Conservation (phyloP, 2,329 filamentous ascomycete genomes). For the Alternaria burnsii region DNA sequence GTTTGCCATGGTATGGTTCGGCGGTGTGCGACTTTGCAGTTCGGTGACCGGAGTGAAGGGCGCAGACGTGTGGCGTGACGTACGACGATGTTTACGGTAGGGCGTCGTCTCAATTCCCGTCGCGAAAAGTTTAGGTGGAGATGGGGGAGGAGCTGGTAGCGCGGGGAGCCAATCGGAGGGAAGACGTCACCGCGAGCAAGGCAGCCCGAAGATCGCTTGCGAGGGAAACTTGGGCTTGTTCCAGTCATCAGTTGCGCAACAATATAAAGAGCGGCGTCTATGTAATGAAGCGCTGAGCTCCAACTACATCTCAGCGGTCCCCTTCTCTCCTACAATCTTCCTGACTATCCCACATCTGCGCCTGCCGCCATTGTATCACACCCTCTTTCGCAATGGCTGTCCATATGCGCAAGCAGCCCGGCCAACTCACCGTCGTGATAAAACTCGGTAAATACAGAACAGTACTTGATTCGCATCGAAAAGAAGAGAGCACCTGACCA, state of each 20-base stretch:
- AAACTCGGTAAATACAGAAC: constrained; percentile 73
- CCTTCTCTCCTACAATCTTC: not conserved
- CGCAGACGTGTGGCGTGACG: constrained; percentile 15
- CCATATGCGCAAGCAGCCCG: constrained; percentile 62
- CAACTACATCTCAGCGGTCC: not conserved
- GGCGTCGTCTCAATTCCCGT: constrained; percentile 23
- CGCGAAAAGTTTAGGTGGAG: constrained; percentile 31
- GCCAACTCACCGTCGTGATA: constrained; percentile 76
- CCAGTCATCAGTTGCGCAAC: constrained; percentile 27
- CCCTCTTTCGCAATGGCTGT: constrained; percentile 38
- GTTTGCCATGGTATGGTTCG: constrained; percentile 32
- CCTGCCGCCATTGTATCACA: not conserved
- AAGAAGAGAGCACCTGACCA: constrained; percentile 41
- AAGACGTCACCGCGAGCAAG: constrained; percentile 19
- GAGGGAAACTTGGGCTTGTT: constrained; percentile 23
- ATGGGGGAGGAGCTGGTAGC: constrained; percentile 14
- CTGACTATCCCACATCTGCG: not conserved
- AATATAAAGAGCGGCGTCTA: not conserved
- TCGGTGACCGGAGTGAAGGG: not conserved
- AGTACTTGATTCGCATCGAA: constrained; percentile 33
- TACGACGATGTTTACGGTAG: constrained; percentile 5
- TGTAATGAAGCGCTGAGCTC: not conserved
- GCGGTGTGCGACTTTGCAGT: not conserved
- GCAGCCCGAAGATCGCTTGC: constrained; percentile 21
- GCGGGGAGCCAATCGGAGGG: constrained; percentile 37